Percentiles rank a stretch among this genome's conserved stretches.
phyloP scores from a whole-genome alignment of 345 rosid genomes.

The Dipteronia dyeriana region DNA sequence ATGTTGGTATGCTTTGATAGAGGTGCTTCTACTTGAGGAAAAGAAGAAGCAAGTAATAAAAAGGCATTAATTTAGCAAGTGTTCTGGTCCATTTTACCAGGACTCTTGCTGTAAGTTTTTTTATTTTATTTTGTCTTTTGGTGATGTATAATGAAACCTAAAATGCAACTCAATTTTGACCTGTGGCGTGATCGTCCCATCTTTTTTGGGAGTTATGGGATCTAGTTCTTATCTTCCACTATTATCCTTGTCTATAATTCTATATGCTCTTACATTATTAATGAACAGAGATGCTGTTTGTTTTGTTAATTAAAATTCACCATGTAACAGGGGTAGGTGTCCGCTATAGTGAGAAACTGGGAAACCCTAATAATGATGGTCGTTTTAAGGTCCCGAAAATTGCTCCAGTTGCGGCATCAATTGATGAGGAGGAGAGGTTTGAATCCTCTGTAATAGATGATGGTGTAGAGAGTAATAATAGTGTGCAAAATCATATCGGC shows the following conservation, averaged over 20 bases:
- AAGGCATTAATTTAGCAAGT: neutral
- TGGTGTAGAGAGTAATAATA: slow-evolving; percentile 30
- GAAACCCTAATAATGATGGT: slow-evolving; percentile 32
- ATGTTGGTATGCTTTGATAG: too few species aligned
- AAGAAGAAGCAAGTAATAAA: too few species aligned
- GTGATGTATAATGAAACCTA: neutral
- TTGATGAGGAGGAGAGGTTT: slow-evolving; percentile 57
- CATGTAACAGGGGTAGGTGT: slow-evolving; percentile 42
- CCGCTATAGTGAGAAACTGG: slow-evolving; percentile 52
- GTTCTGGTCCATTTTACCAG: neutral
- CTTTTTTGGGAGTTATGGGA: neutral
- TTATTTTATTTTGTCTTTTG: neutral
- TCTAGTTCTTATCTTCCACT: neutral
- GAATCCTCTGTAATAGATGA: slow-evolving; percentile 29
- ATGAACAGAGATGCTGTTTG: neutral
- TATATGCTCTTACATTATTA: neutral
- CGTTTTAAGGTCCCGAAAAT: slow-evolving; percentile 65
- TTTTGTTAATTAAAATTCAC: neutral
- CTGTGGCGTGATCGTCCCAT: neutral
- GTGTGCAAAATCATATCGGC: slow-evolving; percentile 35
- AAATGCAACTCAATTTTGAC: neutral
- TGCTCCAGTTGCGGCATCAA: slow-evolving; percentile 48
- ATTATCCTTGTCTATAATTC: neutral
- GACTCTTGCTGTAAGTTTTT: neutral
- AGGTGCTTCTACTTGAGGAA: too few species aligned